phyloP scores from a whole-genome alignment of 768 basidiomycete species.

The Kwoniella bestiolae region DNA sequence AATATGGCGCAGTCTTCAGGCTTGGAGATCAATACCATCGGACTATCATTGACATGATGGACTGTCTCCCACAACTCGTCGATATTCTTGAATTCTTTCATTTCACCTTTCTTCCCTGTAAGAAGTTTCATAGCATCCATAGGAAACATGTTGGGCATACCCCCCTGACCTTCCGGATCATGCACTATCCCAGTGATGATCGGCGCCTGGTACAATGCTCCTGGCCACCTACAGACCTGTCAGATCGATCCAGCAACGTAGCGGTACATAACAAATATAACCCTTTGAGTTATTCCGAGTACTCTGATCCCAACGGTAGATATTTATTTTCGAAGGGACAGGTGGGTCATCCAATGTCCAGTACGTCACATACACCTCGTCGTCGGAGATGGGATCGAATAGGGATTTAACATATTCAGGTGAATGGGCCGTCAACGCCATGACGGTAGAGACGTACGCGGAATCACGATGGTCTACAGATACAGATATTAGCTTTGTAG shows the following conservation, averaged over 20 bases:
- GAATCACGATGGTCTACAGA: background rate
- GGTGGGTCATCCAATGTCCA: too few relatives aligned
- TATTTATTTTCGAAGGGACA: too few relatives aligned
- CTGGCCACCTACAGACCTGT: constrained; percentile 2
- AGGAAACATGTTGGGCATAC: background rate
- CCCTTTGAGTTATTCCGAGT: background rate
- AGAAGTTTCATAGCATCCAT: background rate
- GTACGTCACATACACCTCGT: background rate
- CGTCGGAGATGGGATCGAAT: background rate
- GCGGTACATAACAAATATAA: background rate
- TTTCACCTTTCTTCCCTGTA: background rate
- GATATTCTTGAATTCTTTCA: background rate
- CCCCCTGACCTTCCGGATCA: background rate
- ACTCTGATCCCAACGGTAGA: background rate
- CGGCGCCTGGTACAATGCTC: background rate
- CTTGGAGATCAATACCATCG: background rate
- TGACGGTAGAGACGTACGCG: background rate
- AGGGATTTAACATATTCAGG: background rate
- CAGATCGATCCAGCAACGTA: too few relatives aligned
- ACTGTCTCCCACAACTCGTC: background rate
- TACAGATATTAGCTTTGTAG: too few relatives aligned
- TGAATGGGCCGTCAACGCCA: background rate
- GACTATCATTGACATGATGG: background rate
- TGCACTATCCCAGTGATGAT: background rate
- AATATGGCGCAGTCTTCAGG: background rate